phyloP scores from a whole-genome alignment of 129 eudicot species.

The Erigeron canadensis region DNA sequence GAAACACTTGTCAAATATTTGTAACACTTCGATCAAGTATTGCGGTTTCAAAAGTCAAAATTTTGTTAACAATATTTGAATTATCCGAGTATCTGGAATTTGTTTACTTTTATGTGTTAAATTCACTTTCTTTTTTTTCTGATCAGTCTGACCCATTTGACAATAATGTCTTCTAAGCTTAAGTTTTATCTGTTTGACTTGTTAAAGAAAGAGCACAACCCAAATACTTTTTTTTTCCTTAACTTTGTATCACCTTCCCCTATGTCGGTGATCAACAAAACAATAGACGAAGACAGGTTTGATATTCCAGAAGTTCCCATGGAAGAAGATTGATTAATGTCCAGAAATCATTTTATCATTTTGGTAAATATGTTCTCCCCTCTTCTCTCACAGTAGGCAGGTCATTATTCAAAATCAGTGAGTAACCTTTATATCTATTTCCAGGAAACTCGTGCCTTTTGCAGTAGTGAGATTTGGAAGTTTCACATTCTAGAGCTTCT shows the following conservation, averaged over 20 bases:
- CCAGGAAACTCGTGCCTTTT: neutral
- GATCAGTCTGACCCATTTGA: no score
- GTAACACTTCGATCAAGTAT: no score
- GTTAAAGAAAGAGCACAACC: no score
- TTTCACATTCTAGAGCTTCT: neutral
- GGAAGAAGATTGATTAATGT: constrained; percentile 65
- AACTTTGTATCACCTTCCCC: constrained; percentile 60
- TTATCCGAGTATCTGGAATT: no score
- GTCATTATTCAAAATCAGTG: neutral
- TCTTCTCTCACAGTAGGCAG: neutral
- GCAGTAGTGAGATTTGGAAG: neutral
- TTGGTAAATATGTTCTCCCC: neutral
- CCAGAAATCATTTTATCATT: neutral
- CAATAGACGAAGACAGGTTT: constrained; percentile 78
- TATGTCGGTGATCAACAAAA: constrained; percentile 56
- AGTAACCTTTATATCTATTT: neutral
- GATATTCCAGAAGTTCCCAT: constrained; percentile 94
- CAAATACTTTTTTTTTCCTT: constrained; percentile 33
- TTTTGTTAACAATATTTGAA: no score
- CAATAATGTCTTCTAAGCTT: no score
- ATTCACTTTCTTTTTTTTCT: no score
- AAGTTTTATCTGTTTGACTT: no score
- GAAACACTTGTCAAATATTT: neutral
- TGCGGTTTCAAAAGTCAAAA: no score
- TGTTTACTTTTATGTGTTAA: no score